Evolutionary conservation across 805 yeast genomes (phyloP), one percentile per base, ranked within the genome.

Genomic region (Starmera quercuum): DNA sequence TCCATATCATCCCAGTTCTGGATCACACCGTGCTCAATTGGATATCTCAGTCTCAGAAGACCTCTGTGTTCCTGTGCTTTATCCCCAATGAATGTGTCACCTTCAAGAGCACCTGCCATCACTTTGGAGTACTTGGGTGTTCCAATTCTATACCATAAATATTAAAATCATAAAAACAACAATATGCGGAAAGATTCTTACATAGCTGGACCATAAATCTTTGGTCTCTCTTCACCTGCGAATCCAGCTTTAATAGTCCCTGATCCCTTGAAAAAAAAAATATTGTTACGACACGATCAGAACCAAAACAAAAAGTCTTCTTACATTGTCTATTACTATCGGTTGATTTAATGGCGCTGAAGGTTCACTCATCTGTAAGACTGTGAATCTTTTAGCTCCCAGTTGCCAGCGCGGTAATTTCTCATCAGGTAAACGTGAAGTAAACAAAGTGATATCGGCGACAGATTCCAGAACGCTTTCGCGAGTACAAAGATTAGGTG

Each of bases 1-100:
- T 88, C 95, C 83, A 90, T 78, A 41, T 83, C 88, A 40, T 71
- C 73, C 97, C 97, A 88, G 54, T 87, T 71, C 24, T 63, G 63
- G 11, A 88, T 82, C 1, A 78, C 62, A 5, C 97, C 97, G 51
- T 83, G 92, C 20, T 67, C 72, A 27, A 88, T 66, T 1, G 97
- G 96, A 52, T 85, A 75, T 20, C 66, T 50, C 16, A 88, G 59
- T 36, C 68, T 69, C 33, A 88, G 59, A n/a, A 90, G 63, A 1
- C 97, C 97, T 24, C 95, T 63, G 40, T 76, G 63, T 34, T 73
- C 71, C 49, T 82, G 87, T 10, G 95, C 96, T 16, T 64, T 59
- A 30, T 70, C 63, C 1, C 97, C 97, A 6, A 90, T 67, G 49
- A 79, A 87, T 4, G 73, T 63, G 42, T 81, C 87, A 9, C 75